Evolutionary conservation across 371 early-diverging fungal species (phyloP), one percentile per base, ranked within the genome.

Genomic region (Conidiobolus coronatus): DNA sequence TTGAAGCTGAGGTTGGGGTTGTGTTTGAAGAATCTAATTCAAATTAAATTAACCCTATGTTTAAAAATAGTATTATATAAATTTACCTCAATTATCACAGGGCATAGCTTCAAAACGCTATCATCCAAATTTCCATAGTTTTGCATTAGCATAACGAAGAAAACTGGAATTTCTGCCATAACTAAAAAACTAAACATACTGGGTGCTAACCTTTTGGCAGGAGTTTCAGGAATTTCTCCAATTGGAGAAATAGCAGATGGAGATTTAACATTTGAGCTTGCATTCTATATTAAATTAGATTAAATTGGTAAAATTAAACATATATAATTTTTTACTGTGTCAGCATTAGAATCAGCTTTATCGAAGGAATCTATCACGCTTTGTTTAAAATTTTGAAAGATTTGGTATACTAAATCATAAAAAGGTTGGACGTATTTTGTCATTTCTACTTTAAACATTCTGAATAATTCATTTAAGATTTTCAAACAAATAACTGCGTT

Each of bases 161-260:
- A 93, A 36, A 93, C 85, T 0, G 97, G 98, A 50, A 91, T 89
- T 55, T 98, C 98, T 0, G 88, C 86, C 54, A 96, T 55, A 11
- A 95, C 92, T 61, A 94, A 95, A 70, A 98, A 96, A 48, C 88
- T 88, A 51, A 65, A 69, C 57, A 83, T 57, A 51, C 86, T 81
- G 51, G 62, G 73, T 19, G 67, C 68, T 1, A 92, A 65, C 14
- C 69, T 63, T 54, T 81, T 85, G 29, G 61, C 57, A 2, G 80
- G 60, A 14, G 63, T 58, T 19, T 59, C 58, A 21, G 70, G 46
- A 9, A 65, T 33, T 19, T 82, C 84, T 1, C 73, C 65, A 17
- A 75, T 80, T 13, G 85, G 82, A 0, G 86, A 83, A 60, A 71
- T 75, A 41, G 84, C 78, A 18, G 78, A 64, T 19, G 85, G 83